A percentile compares a stretch with the other conserved stretches of the same genome.
Conservation (phyloP, 2,329 filamentous ascomycete genomes). For the Aspergillus ochraceus region DNA sequence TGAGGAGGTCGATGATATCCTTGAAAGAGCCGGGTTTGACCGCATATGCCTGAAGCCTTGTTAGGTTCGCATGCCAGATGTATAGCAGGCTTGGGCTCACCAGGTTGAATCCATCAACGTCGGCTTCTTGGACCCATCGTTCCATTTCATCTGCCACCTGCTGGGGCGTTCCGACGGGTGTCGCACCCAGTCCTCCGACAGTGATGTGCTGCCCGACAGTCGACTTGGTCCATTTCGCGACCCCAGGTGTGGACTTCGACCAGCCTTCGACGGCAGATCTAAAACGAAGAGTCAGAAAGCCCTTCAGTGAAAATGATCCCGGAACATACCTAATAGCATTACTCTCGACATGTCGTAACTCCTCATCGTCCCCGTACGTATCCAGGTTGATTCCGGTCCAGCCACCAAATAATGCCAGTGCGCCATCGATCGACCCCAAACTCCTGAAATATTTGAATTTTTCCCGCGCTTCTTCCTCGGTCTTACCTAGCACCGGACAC, state of each 20-base stretch:
- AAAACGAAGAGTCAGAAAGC: no score
- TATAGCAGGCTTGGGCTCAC: constrained; percentile 41
- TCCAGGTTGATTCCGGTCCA: constrained; percentile 70
- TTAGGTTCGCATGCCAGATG: constrained; percentile 18
- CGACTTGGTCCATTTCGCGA: constrained; percentile 70
- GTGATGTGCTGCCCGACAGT: constrained; percentile 68
- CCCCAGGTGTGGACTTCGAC: constrained; percentile 58
- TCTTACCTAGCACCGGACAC: constrained; percentile 64
- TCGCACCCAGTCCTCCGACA: constrained; percentile 66
- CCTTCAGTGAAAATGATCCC: no score
- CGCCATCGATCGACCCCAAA: constrained; percentile 66
- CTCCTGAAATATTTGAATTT: constrained; percentile 63
- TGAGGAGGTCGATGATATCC: constrained; percentile 64
- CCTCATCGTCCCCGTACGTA: constrained; percentile 63
- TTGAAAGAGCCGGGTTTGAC: constrained; percentile 68
- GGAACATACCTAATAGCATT: constrained; percentile 55
- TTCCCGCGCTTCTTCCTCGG: constrained; percentile 64
- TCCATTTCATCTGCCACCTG: constrained; percentile 69
- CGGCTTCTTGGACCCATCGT: constrained; percentile 66
- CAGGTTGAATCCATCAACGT: constrained; percentile 75
- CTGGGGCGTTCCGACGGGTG: constrained; percentile 63
- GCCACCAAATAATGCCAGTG: constrained; percentile 69
- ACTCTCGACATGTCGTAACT: constrained; percentile 61
- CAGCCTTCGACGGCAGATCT: constrained; percentile 53
- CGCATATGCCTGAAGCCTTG: constrained; percentile 54